Base-by-base conservation (phyloP, 2,329 filamentous ascomycete genomes). In the Colletotrichum abscissum region DNA sequence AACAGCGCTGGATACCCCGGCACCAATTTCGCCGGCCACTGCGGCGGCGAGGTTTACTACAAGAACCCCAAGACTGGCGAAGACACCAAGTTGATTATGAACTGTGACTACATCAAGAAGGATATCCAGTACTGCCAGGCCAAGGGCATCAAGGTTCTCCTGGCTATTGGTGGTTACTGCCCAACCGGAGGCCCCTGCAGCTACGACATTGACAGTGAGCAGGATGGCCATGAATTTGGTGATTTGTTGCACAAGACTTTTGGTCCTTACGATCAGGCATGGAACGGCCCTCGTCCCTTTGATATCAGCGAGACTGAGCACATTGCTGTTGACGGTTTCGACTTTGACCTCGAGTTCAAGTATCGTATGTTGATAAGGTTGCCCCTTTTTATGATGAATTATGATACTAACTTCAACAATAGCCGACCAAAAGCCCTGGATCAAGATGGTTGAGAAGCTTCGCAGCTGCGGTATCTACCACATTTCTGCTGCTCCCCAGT, bases 401-500 rank as follows among this genome's bases (percentile, higher is more conserved):
- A 12, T 7, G 33, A 42, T 7, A 55, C 56, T 63, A 28, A 68
- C 57, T 19, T 49, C n/a, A 6, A 56, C 33, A 3, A 56, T 22
- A 82, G 82, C 78, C 64, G 81, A 83, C 62, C 71, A 74, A 52
- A 74, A 65, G 4, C 82, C 83, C 16, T 85, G 82, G 75, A 80
- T 85, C 63, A 78, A 78, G 71, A 82, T 85, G 81, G 79, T 83
- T 54, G 75, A 85, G 30, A 76, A 69, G 35, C 77, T 86, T 63
- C 84, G 83, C 49, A 46, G 69, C 11, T 78, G 80, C 22, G 57
- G 71, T 38, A 42, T 73, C 38, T 63, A 76, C 76, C 79, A 83
- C 76, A 81, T 88, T 60, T 84, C 85, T 6, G 85, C 80, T 69
- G 84, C 85, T 33, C 86, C 86, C 26, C 84, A 88, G 75, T 88